These are phyloP conservation scores for Pichia inconspicua DNA, from an alignment of 1,139 yeast genomes.

Conservation along the genomic window DNA sequence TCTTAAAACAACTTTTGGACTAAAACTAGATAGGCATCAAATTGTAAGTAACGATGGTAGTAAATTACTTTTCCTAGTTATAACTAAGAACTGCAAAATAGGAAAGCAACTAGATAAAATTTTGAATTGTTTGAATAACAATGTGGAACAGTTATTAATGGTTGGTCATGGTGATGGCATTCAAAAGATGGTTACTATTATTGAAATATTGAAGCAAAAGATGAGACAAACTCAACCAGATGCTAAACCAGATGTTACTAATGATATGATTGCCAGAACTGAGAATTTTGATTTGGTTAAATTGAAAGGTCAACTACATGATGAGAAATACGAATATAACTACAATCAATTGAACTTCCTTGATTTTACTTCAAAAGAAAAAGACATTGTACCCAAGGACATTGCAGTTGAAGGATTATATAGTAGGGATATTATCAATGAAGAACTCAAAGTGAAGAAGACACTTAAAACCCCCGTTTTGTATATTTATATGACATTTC, in stretches of 20 bases:
- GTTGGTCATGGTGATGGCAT: constrained; percentile 17
- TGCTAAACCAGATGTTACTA: constrained; percentile 1
- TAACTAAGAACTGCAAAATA: constrained; percentile 22
- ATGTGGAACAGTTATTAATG: constrained; percentile 15
- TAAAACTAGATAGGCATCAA: background rate
- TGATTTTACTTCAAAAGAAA: constrained; percentile 12
- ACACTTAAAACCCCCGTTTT: constrained; percentile 16
- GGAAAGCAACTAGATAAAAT: constrained; percentile 16
- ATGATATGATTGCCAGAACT: constrained; percentile 15
- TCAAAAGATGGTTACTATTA: constrained; percentile 24
- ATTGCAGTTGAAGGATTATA: background rate
- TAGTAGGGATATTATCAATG: background rate
- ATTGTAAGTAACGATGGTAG: constrained; percentile 1
- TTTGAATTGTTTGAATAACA: constrained; percentile 9
- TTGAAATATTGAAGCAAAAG: constrained; percentile 26
- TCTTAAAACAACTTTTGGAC: constrained; percentile 3
- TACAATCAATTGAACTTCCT: constrained; percentile 20
- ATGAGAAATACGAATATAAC: background rate
- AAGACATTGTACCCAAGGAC: background rate
- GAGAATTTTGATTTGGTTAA: constrained; percentile 3
- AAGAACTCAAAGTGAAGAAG: constrained; percentile 10
- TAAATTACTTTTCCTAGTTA: constrained; percentile 5
- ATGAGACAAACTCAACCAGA: constrained; percentile 1
- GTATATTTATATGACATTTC: constrained; percentile 17
- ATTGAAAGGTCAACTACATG: constrained; percentile 2